A percentile compares a stretch with the other conserved stretches of the same genome.
Conservation (phyloP, 495 filamentous ascomycete genomes). For the Polyplosphaeria fusca region DNA sequence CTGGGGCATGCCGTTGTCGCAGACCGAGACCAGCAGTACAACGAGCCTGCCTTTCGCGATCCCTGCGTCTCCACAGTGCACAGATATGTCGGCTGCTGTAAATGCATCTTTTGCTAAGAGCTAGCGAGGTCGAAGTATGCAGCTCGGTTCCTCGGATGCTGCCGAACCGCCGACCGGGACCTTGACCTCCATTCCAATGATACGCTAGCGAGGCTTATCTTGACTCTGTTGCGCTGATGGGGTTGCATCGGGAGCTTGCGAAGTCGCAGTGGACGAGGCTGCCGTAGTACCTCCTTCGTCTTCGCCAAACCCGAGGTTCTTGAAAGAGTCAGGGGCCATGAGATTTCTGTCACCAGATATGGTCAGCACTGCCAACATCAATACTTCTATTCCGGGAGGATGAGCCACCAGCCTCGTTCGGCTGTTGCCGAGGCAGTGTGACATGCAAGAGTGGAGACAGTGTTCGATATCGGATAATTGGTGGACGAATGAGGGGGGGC, state of each 20-base stretch:
- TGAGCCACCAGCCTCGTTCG: constrained; percentile 12
- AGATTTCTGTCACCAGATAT: constrained; percentile 63
- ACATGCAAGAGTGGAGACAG: constrained; percentile 10
- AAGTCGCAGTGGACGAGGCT: constrained; percentile 1
- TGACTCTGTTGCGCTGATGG: constrained; percentile 23
- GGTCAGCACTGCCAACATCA: constrained; percentile 7
- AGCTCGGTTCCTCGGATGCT: constrained; percentile 25
- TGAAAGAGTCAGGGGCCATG: constrained; percentile 91
- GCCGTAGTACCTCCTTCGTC: constrained; percentile 38
- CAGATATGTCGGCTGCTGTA: constrained; percentile 9
- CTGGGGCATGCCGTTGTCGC: no score
- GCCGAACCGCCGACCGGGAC: constrained; percentile 28
- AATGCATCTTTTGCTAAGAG: neutral
- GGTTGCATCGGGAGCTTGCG: constrained; percentile 21
- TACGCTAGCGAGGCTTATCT: constrained; percentile 18
- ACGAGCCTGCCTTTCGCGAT: no score
- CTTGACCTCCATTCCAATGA: constrained; percentile 24
- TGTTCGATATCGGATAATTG: constrained; percentile 2
- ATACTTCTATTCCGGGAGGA: constrained; percentile 14
- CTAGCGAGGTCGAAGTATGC: neutral
- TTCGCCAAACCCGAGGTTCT: constrained; percentile 81
- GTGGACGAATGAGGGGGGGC: constrained; percentile 14
- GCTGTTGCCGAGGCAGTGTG: constrained; percentile 23
- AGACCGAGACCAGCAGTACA: no score
- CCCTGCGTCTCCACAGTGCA: neutral